Evolutionary conservation across 2,329 filamentous ascomycete species (phyloP), one percentile per base, ranked within the genome.

Genomic region (Pezicula neosporulosa): DNA sequence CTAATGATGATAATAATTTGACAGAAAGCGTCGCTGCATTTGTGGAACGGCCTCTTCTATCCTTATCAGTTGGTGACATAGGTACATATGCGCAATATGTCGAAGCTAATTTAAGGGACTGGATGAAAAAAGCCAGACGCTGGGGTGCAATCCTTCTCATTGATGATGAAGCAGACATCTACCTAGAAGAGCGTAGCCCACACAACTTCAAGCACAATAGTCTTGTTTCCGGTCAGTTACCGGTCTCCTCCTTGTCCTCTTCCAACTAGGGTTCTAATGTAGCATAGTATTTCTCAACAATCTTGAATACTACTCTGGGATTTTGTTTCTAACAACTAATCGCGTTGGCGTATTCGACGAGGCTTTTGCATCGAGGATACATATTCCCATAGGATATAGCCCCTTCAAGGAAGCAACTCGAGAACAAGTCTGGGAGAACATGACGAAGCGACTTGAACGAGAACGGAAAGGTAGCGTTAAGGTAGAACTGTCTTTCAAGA

Each of bases 291-390:
- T 68, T 43, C 62, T 73, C 27, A 64, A 68, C 16, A 60, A 62
- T n/a, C 55, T 73, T 16, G 65, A 70, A 30, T 71, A 71, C 51
- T 72, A 70, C 47, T 54, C 63, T 33, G 71, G 71, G 47, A 68
- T 73, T 44, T 60, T 69, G 5, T 67, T 72, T 54, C 62, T 72
- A 0, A 72, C 72, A 7, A 66, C 66, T 16, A 68, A 71, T 18
- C 64, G 70, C 1, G 68, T 71, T 44, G 48, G 62, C 6, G 52
- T 50, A 16, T 64, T 72, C 41, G 69, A 72, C 44, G 62, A 66
- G 24, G 69, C 68, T 0, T 66, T 72, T 51, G 59, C 59, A 15
- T 62, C 58, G 16, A 57, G 66, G 9, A 65, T 68, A 48, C 66
- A 68, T 44, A 54, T 68, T 7, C 51, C 57, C 4, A 48, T 68